Percentiles rank a stretch among this genome's conserved stretches.
Evolutionary conservation across 2,329 filamentous ascomycete species (phyloP).

Genomic region (Fusarium albidum): DNA sequence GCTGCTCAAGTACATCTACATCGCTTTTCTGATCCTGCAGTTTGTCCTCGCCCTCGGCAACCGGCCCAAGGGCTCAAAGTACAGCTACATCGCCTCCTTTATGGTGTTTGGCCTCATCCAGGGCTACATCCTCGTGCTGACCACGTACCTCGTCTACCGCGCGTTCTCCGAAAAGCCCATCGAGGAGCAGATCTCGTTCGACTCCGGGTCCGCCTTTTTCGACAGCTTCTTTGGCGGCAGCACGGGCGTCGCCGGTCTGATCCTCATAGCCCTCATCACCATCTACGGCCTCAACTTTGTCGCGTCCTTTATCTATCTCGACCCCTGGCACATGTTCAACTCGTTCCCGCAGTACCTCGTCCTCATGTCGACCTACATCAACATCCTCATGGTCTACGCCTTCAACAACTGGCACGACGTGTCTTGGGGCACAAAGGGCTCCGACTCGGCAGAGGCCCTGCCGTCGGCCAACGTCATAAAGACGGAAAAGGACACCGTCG

Average conservation of each 20-base stretch:
- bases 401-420: constrained; percentile 40
- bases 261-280: constrained; percentile 35
- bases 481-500: constrained; percentile 34
- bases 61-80: constrained; percentile 36
- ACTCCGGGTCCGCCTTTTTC: constrained; percentile 28
- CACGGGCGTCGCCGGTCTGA: constrained; percentile 35
- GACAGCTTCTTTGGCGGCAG: constrained; percentile 34
- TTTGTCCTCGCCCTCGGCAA: constrained; percentile 38
- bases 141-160: constrained; percentile 36
- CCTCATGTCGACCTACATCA: constrained; percentile 40
- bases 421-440: constrained; percentile 38
- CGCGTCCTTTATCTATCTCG: constrained; percentile 37
- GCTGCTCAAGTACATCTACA: constrained; percentile 34
- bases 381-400: constrained; percentile 39
- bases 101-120: constrained; percentile 37
- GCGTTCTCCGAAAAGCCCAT: constrained; percentile 31
- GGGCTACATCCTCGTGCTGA: constrained; percentile 33
- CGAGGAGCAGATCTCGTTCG: constrained; percentile 34
- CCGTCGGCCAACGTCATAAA: constrained; percentile 35
- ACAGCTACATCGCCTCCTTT: constrained; percentile 36
- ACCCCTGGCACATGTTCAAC: constrained; percentile 41
- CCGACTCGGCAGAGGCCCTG: constrained; percentile 29
- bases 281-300: constrained; percentile 39
- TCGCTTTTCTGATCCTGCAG: constrained; percentile 35
- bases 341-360: constrained; percentile 38